Base-by-base conservation (phyloP, 1,284 basidiomycete species). In the Ceratobasidium sp. region DNA sequence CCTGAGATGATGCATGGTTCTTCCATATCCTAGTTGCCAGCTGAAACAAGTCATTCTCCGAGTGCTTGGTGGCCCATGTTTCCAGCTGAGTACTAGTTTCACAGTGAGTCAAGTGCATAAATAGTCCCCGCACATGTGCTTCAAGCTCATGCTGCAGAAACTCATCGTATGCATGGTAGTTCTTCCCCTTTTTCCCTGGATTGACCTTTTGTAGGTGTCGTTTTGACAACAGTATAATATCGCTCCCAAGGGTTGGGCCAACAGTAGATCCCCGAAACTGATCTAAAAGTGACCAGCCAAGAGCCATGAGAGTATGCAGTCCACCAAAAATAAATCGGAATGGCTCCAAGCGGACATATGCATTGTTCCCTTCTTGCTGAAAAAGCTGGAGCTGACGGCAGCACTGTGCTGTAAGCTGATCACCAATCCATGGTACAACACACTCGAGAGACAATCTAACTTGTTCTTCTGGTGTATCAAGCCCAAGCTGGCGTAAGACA, bases 41-140 rank as follows among this genome's bases (percentile, higher is more conserved):
- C 24, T n/a, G n/a, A n/a, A n/a, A n/a, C n/a, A n/a, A n/a, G n/a
- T n/a, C n/a, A n/a, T n/a, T 19, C 54, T 49, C 22, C 13, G 48
- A n/a, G 27, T 64, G 43, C 5, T 27, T 27, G 31, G 54, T 56
- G 13, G 54, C 54, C 54, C 29, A 34, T 22, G 24, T 51, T n/a
- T n/a, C n/a, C n/a, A n/a, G n/a, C n/a, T n/a, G n/a, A n/a, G n/a
- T n/a, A n/a, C n/a, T n/a, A 16, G 54, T 56, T 6, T 56, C 16
- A 31, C 54, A 56, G 54, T 16, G 7, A 29, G 11, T 56, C n/a
- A n/a, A n/a, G n/a, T 31, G 14, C 37, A 61, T 37, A 3, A 14
- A 61, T 11, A 56, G 31, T 19, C 62, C 43, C 5, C 43, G 62
- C 6, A 64, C 22, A 14, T 14, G 62, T 11, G 62, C 62, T n/a